Conservation (phyloP, 2,329 filamentous ascomycete species). For the Diplocarpon mali region DNA sequence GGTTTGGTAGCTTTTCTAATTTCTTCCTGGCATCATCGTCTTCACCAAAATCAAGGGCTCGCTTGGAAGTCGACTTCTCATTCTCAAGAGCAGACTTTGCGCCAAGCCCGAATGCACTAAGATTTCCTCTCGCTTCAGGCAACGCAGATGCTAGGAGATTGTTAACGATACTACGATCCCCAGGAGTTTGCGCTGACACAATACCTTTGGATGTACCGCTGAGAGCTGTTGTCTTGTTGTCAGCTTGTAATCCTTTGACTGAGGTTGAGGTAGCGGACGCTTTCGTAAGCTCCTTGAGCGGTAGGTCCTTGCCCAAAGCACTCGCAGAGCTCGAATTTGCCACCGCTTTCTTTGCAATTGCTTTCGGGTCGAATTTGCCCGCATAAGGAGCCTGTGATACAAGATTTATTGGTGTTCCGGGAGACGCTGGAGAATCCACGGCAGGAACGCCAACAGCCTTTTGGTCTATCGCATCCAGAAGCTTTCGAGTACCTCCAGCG, state of each 20-base stretch:
- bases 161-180: background rate
- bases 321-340: slow-evolving; percentile 44
- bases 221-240: slow-evolving; percentile 32
- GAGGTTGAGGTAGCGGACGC: slow-evolving; percentile 32
- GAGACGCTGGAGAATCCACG: slow-evolving; percentile 40
- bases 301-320: slow-evolving; percentile 44
- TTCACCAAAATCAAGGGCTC: slow-evolving; percentile 75
- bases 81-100: slow-evolving; percentile 53
- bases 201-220: slow-evolving; percentile 32
- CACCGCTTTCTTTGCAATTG: slow-evolving; percentile 68
- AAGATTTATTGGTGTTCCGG: slow-evolving; percentile 35
- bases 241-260: slow-evolving; percentile 31
- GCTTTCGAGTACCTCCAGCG: slow-evolving; percentile 51
- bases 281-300: slow-evolving; percentile 37
- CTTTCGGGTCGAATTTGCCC: slow-evolving; percentile 80
- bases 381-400: slow-evolving; percentile 51
- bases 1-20: slow-evolving; percentile 77
- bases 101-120: slow-evolving; percentile 74
- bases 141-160: slow-evolving; percentile 35
- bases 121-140: slow-evolving; percentile 59
- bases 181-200: slow-evolving; percentile 4
- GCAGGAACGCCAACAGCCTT: slow-evolving; percentile 40
- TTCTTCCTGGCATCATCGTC: slow-evolving; percentile 81
- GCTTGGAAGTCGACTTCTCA: slow-evolving; percentile 58
- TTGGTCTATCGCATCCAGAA: slow-evolving; percentile 64